Evolutionary conservation across 176 grass and related monocot genomes (phyloP), one percentile per base, ranked within the genome.

Genomic region (Oryza meyeriana): DNA sequence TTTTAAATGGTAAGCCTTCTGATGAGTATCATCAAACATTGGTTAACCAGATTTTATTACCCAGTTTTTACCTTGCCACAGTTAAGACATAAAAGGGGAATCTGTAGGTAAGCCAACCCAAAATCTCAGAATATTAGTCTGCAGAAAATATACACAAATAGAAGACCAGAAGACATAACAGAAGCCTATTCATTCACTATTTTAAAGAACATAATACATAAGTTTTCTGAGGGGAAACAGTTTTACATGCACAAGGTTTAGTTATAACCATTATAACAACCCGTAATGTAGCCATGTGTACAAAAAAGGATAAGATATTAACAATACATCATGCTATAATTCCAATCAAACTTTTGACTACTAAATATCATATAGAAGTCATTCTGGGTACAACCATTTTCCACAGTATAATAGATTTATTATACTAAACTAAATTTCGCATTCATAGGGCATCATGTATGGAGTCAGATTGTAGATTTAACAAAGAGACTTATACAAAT

Each of bases 281-380:
- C 64, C 2, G 64, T 20, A 33, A 30, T 66, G 16, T 66, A 34
- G 64, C 29, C 31, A 20, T 33, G 30, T 6, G 11, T 66, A 12
- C 14, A 31, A 33, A 66, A 66, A 34, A 30, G 7, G 18, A 66
- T 33, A 14, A 10, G 17, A 66, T 66, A n/a, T 33, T 20, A 10
- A 34, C 14, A 30, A 65, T 65, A 18, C 2, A 65, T 32, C 63
- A 65, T 65, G 28, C 63, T 29, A 63, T 63, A 29, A 29, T 63
- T 63, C 38, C 44, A 17, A 65, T 65, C 5, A 66, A 76, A 67
- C 66, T 66, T 66, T 57, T 72, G 50, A 80, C 68, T 64, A 72
- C 26, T 44, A n/a, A 80, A 27, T 9, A 66, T 31, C 34, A 86
- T 58, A 45, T 64, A 61, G 38, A 36, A 80, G 80, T 28, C 59